Conservation (phyloP, 176 grass and related monocot genomes). For the Oryza officinalis region DNA sequence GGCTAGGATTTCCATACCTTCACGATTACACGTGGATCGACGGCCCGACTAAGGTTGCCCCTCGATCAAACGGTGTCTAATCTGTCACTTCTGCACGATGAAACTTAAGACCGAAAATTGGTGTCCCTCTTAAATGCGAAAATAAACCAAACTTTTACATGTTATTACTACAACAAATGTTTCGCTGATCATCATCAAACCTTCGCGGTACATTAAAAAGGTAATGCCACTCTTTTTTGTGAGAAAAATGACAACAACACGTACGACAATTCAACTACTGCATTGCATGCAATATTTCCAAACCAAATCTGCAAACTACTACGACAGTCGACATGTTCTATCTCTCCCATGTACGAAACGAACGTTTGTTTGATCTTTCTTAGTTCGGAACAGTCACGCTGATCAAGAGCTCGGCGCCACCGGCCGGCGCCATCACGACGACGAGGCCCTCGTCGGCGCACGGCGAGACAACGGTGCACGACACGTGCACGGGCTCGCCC, state of each 20-base stretch:
- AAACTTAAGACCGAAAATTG: not conserved
- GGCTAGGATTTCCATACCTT: not conserved
- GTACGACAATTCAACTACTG: not conserved
- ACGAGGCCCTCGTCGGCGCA: constrained; percentile 44
- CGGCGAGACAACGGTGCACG: constrained; percentile 40
- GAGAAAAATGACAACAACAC: not conserved
- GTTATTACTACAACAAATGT: not conserved
- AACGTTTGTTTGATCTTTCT: not conserved
- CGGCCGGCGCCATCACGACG: constrained; percentile 43
- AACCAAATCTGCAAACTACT: not conserved
- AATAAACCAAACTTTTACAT: not conserved
- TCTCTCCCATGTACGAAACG: not conserved
- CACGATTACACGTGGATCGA: not conserved
- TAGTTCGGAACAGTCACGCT: constrained; percentile 39
- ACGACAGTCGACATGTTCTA: no score
- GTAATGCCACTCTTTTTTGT: not conserved
- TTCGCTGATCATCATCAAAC: not conserved
- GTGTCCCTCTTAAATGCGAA: not conserved
- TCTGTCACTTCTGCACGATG: not conserved
- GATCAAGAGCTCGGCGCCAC: constrained; percentile 36
- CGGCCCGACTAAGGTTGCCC: not conserved
- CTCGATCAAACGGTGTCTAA: not conserved
- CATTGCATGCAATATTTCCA: not conserved
- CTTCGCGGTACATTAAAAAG: not conserved
- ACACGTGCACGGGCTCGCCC: constrained; percentile 50